A percentile compares a stretch with the other conserved stretches of the same genome.
phyloP scores from a whole-genome alignment of 169 alveolate species.

The Miamiensis avidus region DNA sequence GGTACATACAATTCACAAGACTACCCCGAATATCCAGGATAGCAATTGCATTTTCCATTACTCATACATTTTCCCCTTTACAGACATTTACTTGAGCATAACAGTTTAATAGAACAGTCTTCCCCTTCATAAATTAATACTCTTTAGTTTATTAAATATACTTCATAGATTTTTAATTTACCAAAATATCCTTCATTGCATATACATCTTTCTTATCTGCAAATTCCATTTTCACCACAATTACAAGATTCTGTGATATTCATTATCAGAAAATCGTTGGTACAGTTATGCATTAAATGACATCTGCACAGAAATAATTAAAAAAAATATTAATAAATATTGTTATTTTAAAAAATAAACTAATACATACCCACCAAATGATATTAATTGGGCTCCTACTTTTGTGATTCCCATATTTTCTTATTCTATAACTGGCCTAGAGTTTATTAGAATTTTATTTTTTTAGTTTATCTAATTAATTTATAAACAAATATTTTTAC shows the following conservation, averaged over 20 bases:
- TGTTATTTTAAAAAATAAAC: too few species aligned
- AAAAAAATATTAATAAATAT: too few species aligned
- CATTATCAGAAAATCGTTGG: conserved; percentile 21
- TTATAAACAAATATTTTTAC: too few species aligned
- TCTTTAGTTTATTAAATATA: not conserved
- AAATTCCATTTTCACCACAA: conserved; percentile 31
- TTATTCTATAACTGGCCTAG: conserved; percentile 1
- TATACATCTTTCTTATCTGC: conserved; percentile 34
- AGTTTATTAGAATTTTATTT: too few species aligned
- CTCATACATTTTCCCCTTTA: conserved; percentile 50
- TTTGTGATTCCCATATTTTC: conserved; percentile 1
- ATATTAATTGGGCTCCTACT: not conserved
- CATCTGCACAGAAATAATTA: too few species aligned
- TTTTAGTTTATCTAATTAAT: too few species aligned
- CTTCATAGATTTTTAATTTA: not conserved
- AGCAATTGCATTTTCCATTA: conserved; percentile 54
- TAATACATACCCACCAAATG: conserved; percentile 35
- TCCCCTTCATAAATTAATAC: conserved; percentile 19
- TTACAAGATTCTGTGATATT: conserved; percentile 36
- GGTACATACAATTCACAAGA: conserved; percentile 39
- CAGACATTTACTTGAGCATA: conserved; percentile 43
- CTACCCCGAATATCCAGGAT: conserved; percentile 48
- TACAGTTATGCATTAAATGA: conserved; percentile 6
- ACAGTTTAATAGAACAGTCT: conserved; percentile 38
- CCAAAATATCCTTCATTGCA: conserved; percentile 42